A percentile compares a stretch with the other conserved stretches of the same genome.
Conservation (phyloP, 2,329 filamentous ascomycete species). For the Setomelanomma holmii region DNA sequence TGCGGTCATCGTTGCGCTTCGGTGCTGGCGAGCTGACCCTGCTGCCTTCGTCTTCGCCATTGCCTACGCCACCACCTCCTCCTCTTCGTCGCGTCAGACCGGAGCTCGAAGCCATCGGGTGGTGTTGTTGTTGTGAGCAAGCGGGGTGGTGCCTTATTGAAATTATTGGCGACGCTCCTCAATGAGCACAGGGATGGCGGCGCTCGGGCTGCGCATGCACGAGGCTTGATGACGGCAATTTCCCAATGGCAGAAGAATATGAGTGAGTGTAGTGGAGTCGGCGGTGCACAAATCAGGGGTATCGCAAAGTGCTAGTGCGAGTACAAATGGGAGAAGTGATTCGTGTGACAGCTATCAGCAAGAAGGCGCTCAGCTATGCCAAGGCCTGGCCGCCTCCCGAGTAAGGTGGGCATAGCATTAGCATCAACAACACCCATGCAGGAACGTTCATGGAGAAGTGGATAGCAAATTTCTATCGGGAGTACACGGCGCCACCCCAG, state of each 20-base stretch:
- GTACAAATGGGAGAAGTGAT: conserved; percentile 28
- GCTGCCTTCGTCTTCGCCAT: conserved; percentile 67
- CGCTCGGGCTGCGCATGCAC: conserved; percentile 46
- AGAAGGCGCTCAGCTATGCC: conserved; percentile 21
- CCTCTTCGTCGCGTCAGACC: conserved; percentile 75
- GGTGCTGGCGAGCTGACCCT: conserved; percentile 71
- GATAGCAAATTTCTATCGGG: conserved; percentile 46
- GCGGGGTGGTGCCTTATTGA: conserved; percentile 36
- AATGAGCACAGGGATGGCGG: conserved; percentile 42
- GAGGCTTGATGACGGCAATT: conserved; percentile 14
- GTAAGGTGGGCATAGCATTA: conserved; percentile 1
- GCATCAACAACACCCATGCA: conserved; percentile 10
- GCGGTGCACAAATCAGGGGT: conserved; percentile 24
- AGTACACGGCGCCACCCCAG: conserved; percentile 45
- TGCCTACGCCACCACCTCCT: conserved; percentile 63
- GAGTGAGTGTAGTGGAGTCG: conserved; percentile 15
- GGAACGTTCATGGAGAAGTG: conserved; percentile 29
- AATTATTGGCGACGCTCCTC: conserved; percentile 42
- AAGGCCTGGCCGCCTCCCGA: conserved; percentile 23
- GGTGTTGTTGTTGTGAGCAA: conserved; percentile 38
- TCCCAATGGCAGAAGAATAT: conserved; percentile 17
- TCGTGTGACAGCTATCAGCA: conserved; percentile 33
- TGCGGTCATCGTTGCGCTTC: conserved; percentile 65
- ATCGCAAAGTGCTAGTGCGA: conserved; percentile 24
- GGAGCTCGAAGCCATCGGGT: conserved; percentile 70